phyloP scores from a whole-genome alignment of 108 stramenopile species.

The Nitzschia sp. region DNA sequence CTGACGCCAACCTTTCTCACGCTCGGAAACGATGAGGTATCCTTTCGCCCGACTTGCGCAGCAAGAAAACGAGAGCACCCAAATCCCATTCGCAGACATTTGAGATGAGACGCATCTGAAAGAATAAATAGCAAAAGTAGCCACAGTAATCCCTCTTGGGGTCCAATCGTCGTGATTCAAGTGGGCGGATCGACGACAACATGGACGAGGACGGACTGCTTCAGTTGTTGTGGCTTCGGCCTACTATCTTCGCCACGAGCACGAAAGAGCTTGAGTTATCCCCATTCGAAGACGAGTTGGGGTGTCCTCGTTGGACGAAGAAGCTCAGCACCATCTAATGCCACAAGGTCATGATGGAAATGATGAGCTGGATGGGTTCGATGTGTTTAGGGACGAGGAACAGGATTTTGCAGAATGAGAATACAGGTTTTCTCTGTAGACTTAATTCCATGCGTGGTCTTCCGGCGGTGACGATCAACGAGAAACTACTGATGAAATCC shows the following conservation, averaged over 20 bases:
- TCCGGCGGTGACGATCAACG: no score
- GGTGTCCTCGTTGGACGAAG: not conserved
- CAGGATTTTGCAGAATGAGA: not conserved
- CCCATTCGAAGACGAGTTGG: not conserved
- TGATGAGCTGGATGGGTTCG: not conserved
- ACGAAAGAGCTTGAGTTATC: not conserved
- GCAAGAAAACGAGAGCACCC: no score
- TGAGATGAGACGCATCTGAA: no score
- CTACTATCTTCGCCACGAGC: not conserved
- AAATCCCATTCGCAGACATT: no score
- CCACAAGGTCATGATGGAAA: not conserved
- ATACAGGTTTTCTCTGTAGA: not conserved
- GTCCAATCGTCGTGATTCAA: no score
- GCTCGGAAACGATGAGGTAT: no score
- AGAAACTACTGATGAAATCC: no score
- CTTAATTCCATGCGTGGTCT: no score
- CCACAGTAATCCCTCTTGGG: no score
- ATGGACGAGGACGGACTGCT: not conserved
- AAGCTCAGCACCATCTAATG: not conserved
- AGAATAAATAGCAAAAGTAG: no score
- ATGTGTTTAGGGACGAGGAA: not conserved
- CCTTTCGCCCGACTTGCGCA: no score
- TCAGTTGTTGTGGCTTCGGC: not conserved
- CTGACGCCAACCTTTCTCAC: no score
- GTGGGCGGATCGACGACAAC: not conserved